Evolutionary conservation across 2,329 filamentous ascomycete species (phyloP).

Genomic region (Colletotrichum truncatum): DNA sequence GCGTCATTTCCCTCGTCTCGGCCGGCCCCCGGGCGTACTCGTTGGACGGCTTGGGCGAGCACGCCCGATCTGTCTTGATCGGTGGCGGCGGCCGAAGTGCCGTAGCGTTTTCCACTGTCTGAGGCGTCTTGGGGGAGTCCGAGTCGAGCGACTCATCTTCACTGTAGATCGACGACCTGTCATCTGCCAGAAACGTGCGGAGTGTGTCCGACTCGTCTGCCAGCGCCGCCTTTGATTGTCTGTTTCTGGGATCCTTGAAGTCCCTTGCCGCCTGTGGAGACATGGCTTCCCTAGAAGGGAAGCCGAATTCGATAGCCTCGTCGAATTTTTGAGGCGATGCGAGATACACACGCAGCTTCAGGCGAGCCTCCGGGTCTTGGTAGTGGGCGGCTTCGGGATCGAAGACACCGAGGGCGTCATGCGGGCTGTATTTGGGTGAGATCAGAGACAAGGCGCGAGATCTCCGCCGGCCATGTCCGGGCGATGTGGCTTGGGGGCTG

Average conservation of each 20-base stretch:
- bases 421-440: constrained; percentile 53
- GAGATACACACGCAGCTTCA: constrained; percentile 86
- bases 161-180: constrained; percentile 63
- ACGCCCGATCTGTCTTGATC: constrained; percentile 29
- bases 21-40: constrained; percentile 52
- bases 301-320: constrained; percentile 93
- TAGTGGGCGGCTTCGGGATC: constrained; percentile 84
- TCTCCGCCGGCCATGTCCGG: constrained; percentile 55
- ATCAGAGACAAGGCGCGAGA: constrained; percentile 67
- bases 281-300: constrained; percentile 70
- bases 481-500: constrained; percentile 22
- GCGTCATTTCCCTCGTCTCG: constrained; percentile 86
- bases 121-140: constrained; percentile 68
- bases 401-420: constrained; percentile 61
- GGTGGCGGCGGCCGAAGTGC: constrained; percentile 41
- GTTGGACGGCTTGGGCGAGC: constrained; percentile 43
- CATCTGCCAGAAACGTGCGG: constrained; percentile 67
- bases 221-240: background rate
- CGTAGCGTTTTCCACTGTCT: constrained; percentile 52
- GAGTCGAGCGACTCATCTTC: constrained; percentile 66
- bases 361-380: constrained; percentile 86
- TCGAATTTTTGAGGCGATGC: constrained; percentile 95
- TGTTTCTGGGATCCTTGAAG: constrained; percentile 32
- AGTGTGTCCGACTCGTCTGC: constrained; percentile 58
- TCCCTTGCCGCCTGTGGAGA: constrained; percentile 44